Evolutionary conservation across 345 rosid genomes (phyloP), one percentile per base, ranked within the genome.

Genomic region (Laguncularia racemosa): DNA sequence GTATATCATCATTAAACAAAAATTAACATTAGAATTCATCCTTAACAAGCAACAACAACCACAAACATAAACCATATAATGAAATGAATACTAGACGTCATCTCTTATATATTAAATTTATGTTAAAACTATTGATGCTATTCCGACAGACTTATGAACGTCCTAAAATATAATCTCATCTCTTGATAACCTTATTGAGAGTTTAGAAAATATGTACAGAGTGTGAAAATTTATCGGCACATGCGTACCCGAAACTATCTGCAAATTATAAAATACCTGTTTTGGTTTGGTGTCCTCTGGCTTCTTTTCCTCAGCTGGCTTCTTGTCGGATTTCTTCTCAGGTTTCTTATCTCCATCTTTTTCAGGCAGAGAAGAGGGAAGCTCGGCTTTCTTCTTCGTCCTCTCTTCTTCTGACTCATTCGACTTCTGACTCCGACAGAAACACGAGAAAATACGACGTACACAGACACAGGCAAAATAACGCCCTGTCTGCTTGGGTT

Each of bases 241-340:
- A n/a, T n/a, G n/a, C n/a, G n/a, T n/a, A n/a, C n/a, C n/a, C n/a
- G n/a, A n/a, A n/a, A n/a, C n/a, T n/a, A 43, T 33, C 40, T n/a
- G 21, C 33, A 28, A 2, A 45, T 38, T 66, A 18, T 18, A 13
- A 18, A 50, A 9, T 52, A 67, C 71, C 74, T 71, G 75, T 44
- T 67, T 72, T 1, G 77, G 66, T 12, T 78, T 77, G 45, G 72
- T 68, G 0, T 67, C 77, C 15, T 76, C 76, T 0, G 57, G 55
- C 16, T 63, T 61, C 70, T 64, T 61, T 14, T 55, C 62, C 16
- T 28, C 73, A 6, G 69, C 81, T 5, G 75, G 70, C 15, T 67
- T 69, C 73, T 78, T 73, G 64, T 85, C 81, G 0, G 71, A 66
- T 54, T 73, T 81, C 59, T 76, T 80, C 43, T 66, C 78, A 51